Evolutionary conservation across 768 basidiomycete species (phyloP).

Genomic region (Boletus coccyginus): DNA sequence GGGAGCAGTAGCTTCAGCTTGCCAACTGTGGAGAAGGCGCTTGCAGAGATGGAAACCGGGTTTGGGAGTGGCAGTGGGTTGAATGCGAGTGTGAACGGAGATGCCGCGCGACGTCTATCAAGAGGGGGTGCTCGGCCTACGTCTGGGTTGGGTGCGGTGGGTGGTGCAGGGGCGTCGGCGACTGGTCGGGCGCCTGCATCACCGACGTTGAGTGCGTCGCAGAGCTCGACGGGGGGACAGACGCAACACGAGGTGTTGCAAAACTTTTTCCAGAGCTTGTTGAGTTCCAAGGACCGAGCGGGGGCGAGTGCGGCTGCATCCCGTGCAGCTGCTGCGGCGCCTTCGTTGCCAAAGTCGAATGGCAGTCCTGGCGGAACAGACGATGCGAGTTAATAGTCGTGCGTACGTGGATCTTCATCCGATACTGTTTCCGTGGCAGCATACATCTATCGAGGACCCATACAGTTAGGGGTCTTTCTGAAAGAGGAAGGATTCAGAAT

Average conservation of each 20-base stretch:
- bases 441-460: no score
- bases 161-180: slow-evolving; percentile 32
- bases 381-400: slow-evolving; percentile 32
- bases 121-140: slow-evolving; percentile 26
- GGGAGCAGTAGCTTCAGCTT: slow-evolving; percentile 82
- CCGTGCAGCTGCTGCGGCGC: slow-evolving; percentile 8
- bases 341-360: slow-evolving; percentile 31
- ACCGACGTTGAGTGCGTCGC: slow-evolving; percentile 35
- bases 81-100: slow-evolving; percentile 34
- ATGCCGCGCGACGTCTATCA: slow-evolving; percentile 35
- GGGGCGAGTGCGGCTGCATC: slow-evolving; percentile 34
- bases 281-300: slow-evolving; percentile 65
- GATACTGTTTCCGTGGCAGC: background rate
- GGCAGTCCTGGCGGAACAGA: slow-evolving; percentile 37
- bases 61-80: slow-evolving; percentile 33
- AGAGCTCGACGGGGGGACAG: slow-evolving; percentile 53
- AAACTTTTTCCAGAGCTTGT: slow-evolving; percentile 82
- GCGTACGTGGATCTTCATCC: background rate
- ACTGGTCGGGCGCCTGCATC: slow-evolving; percentile 38
- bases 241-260: slow-evolving; percentile 81
- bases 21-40: slow-evolving; percentile 84
- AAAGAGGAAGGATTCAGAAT: background rate
- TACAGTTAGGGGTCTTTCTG: background rate
- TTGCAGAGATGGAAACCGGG: slow-evolving; percentile 83
- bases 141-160: slow-evolving; percentile 39